Base-by-base conservation (phyloP, 331 rosid genomes). In the Phaseolus coccineus region DNA sequence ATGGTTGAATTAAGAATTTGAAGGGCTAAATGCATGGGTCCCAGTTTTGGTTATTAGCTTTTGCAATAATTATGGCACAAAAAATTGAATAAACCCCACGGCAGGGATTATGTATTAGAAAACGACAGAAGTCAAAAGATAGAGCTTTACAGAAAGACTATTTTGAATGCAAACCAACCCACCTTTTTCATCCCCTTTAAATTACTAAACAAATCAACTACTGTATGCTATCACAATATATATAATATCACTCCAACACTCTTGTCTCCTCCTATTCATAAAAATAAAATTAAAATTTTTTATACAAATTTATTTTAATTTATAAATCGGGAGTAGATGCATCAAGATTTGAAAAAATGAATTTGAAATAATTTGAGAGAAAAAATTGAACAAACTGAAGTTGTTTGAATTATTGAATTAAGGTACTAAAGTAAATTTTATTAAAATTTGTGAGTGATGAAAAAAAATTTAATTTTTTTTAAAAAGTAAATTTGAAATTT, bases 91-190 rank as follows among this genome's bases (percentile, higher is more conserved):
- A 13, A 73, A 83, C 84, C 81, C 87, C 84, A 83, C 81, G 35
- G 68, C 24, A 40, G 65, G 57, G 81, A 50, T 79, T 84, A 51
- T 74, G 81, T 52, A 79, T 52, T 61, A 61, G 87, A 69, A 83
- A 83, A 84, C 87, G 81, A 79, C 81, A 79, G 65, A 79, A 59
- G 83, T 83, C 87, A 78, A 78, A 79, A 83, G 84, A 3, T 31
- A n/a, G 40, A 55, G 74, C 87, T 78, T 84, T 84, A 69, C 75
- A 31, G 33, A 79, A 84, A 68, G 81, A 50, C 10, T 40, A 61
- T 52, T 22, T 74, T 80, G 69, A 84, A 74, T 51, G 78, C 81
- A 74, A 25, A 62, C 74, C 69, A 37, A 10, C 19, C 79, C 53
- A 40, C 22, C 77, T 19, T 69, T 81, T 51, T 69, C 15, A 33